These are phyloP conservation scores for Solanum sparsipilum DNA, from an alignment of 257 asterid species.

Conservation along the genomic window DNA sequence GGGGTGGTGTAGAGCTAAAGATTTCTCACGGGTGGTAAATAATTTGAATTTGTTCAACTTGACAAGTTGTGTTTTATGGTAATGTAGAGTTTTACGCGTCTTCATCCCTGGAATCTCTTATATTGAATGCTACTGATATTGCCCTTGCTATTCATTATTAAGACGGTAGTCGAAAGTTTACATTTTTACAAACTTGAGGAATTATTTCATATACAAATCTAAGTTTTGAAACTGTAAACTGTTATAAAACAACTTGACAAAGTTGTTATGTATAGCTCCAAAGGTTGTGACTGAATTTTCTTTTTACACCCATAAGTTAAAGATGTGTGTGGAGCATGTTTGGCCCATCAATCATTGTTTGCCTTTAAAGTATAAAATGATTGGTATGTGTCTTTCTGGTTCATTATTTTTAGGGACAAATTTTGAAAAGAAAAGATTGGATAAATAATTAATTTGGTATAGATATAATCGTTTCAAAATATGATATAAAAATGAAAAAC, in stretches of 20 bases:
- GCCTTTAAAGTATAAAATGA: not conserved
- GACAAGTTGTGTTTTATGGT: not conserved
- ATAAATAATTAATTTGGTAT: not conserved
- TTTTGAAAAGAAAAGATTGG: not conserved
- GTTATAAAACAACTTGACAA: too few relatives aligned
- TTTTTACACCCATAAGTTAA: not conserved
- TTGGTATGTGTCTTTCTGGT: not conserved
- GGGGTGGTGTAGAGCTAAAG: not conserved
- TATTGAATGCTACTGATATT: not conserved
- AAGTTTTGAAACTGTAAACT: too few relatives aligned
- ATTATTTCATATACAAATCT: not conserved
- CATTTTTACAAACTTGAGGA: not conserved
- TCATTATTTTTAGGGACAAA: not conserved
- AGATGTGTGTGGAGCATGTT: not conserved
- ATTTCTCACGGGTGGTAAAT: not conserved
- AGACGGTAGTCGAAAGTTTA: not conserved
- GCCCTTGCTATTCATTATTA: not conserved
- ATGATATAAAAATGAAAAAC: not conserved
- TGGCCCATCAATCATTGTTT: not conserved
- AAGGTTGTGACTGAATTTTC: not conserved
- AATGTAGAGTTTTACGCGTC: not conserved
- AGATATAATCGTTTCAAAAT: not conserved
- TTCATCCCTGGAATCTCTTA: not conserved
- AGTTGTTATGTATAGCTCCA: too few relatives aligned
- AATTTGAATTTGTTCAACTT: not conserved